phyloP scores from a whole-genome alignment of 2,329 filamentous ascomycete species.

The Xylariaceae sp. region DNA sequence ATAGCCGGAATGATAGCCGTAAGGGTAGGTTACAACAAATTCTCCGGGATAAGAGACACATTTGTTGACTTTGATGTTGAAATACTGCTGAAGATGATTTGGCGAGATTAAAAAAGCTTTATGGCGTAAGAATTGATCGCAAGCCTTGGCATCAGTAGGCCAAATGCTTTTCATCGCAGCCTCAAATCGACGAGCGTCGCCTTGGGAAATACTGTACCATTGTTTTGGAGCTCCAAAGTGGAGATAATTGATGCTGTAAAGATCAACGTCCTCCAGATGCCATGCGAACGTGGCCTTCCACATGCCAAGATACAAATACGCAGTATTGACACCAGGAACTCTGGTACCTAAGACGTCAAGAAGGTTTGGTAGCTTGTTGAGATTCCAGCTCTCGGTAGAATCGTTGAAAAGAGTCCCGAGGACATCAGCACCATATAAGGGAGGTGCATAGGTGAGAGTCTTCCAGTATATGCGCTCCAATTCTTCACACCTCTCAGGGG shows the following conservation, averaged over 20 bases:
- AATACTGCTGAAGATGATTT: conserved; percentile 82
- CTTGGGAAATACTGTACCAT: conserved; percentile 99
- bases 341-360: conserved; percentile 94
- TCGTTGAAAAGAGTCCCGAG: conserved; percentile 94
- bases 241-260: conserved; percentile 99
- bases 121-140: conserved; percentile 93
- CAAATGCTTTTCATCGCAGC: conserved; percentile 94
- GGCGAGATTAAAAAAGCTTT: conserved; percentile 98
- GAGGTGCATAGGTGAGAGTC: conserved; percentile 91
- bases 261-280: conserved; percentile 97
- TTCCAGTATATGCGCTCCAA: conserved; percentile 97
- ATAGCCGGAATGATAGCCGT: conserved; percentile 97
- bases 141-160: conserved; percentile 93
- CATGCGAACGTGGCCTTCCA: conserved; percentile 99
- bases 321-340: conserved; percentile 96
- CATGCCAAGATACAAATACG: conserved; percentile 97
- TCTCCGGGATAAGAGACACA: conserved; percentile 95
- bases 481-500: conserved; percentile 89
- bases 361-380: conserved; percentile 91
- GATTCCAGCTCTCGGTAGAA: conserved; percentile 83
- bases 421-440: conserved; percentile 95
- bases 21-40: conserved; percentile 98
- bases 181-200: conserved; percentile 91
- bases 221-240: conserved; percentile 99
- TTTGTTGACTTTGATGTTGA: conserved; percentile 95